Base-by-base conservation (phyloP, 1,139 yeast genomes). In the Lodderomyces metapsilosis region DNA sequence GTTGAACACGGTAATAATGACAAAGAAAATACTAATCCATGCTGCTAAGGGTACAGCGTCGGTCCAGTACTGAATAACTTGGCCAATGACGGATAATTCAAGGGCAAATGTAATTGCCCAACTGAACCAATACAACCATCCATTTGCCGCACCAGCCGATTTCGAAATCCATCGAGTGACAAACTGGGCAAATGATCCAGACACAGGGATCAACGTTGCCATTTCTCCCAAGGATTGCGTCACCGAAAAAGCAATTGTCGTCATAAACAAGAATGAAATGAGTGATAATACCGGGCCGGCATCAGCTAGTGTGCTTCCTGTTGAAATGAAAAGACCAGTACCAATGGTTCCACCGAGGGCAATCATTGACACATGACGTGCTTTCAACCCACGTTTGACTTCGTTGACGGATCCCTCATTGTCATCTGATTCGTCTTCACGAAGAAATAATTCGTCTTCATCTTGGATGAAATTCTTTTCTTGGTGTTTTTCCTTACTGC, bases 61-160 rank as follows among this genome's bases (percentile, higher is more conserved):
- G 8, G 91, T 84, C 95, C 95, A 87, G 54, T 74, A 82, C 58
- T 80, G 70, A 45, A 87, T 77, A 40, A 87, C 76, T 61, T 84
- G 88, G 17, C 94, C 91, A 27, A 84, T 81, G 20, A 88, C 87
- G 12, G 91, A 83, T 43, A 88, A 68, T 63, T 88, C 96, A 46
- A 87, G 78, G 5, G 95, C 88, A 64, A 79, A 85, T 2, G 95
- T 85, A 50, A 84, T 82, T 42, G 88, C 88, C 92, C 94, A 87
- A 16, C 86, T 78, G 62, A 85, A 86, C 91, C 92, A 86, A 61
- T 88, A 88, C 65, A 80, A 74, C 79, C 88, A 87, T 43, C 92
- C 94, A 53, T 82, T 81, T 37, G 94, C 82, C 43, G 86, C 88
- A 48, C 95, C 94, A 43, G 84, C 66, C 8, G 89, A 79, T 22